Percentiles rank a stretch among this genome's conserved stretches.
phyloP scores from a whole-genome alignment of 768 basidiomycete species.

The Gautieria morchelliformis region DNA sequence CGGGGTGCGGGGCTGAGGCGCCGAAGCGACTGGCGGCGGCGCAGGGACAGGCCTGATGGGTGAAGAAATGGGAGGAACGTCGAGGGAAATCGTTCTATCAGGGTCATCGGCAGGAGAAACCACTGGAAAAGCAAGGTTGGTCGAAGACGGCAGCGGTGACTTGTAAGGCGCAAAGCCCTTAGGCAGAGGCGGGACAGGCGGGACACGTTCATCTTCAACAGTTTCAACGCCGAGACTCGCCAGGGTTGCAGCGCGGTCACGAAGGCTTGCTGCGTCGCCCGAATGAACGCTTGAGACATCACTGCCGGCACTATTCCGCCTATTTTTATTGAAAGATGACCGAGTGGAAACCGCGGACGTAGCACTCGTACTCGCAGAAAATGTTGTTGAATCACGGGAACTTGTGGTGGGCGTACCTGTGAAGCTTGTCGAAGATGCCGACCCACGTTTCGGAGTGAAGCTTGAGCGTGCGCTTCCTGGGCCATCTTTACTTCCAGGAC shows the following conservation, averaged over 20 bases:
- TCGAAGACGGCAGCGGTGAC: conserved; percentile 54
- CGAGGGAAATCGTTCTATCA: conserved; percentile 41
- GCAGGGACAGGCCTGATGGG: conserved; percentile 20
- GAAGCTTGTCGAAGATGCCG: conserved; percentile 82
- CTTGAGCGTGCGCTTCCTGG: conserved; percentile 45
- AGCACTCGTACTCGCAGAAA: conserved; percentile 67
- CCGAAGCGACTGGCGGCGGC: conserved; percentile 21
- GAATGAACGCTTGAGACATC: conserved; percentile 74
- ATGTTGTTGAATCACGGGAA: conserved; percentile 79
- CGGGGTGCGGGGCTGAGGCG: conserved; percentile 57
- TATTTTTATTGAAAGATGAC: conserved; percentile 56
- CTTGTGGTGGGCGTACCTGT: conserved; percentile 63
- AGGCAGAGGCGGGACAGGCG: conserved; percentile 87
- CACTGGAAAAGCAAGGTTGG: conserved; percentile 42
- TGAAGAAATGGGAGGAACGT: conserved; percentile 35
- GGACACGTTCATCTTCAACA: conserved; percentile 59
- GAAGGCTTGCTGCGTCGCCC: conserved; percentile 49
- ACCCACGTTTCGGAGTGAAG: conserved; percentile 80
- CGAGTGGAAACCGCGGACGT: conserved; percentile 69
- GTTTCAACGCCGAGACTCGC: conserved; percentile 45
- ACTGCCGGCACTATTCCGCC: conserved; percentile 79
- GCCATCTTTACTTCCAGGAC: conserved; percentile 9
- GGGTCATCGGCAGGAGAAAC: conserved; percentile 29
- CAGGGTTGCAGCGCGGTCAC: conserved; percentile 59
- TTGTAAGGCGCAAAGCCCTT: conserved; percentile 79